A percentile compares a stretch with the other conserved stretches of the same genome.
Conservation (phyloP, 768 basidiomycete species). For the Lactifluus volemus region DNA sequence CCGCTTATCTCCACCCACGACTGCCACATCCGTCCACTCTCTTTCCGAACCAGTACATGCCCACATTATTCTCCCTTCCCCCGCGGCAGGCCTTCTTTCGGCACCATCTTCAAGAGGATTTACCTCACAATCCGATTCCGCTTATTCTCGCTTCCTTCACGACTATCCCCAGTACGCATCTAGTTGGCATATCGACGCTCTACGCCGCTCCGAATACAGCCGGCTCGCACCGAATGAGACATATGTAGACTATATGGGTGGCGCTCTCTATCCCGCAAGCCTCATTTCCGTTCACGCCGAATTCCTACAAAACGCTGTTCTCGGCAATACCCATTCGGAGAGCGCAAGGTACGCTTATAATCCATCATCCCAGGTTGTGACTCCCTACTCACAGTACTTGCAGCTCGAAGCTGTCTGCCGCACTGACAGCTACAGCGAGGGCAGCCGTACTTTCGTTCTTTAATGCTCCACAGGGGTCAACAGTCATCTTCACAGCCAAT, state of each 20-base stretch:
- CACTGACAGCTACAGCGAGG: conserved; percentile 60
- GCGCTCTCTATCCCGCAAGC: conserved; percentile 70
- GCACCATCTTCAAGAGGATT: not conserved
- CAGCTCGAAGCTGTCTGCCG: conserved; percentile 65
- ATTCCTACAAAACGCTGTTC: conserved; percentile 55
- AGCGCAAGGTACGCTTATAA: conserved; percentile 61
- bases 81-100: conserved; percentile 15
- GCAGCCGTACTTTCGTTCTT: conserved; percentile 69
- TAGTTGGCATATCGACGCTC: conserved; percentile 63
- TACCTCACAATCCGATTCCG: conserved; percentile 2
- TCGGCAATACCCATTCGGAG: conserved; percentile 81
- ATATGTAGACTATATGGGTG: conserved; percentile 85
- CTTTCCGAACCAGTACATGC: not conserved
- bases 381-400: not conserved
- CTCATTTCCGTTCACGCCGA: conserved; percentile 61
- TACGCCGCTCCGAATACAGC: conserved; percentile 52
- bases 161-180: conserved; percentile 45
- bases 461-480: conserved; percentile 63
- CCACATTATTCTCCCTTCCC: conserved; percentile 14
- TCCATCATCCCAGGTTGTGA: not conserved
- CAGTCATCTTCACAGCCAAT: conserved; percentile 76
- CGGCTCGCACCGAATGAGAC: conserved; percentile 47
- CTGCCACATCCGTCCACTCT: not conserved
- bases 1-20: not conserved
- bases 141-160: conserved; percentile 18